These are phyloP conservation scores for Pseudocercospora vitis DNA, from an alignment of 2,329 filamentous ascomycete species.

Conservation along the genomic window DNA sequence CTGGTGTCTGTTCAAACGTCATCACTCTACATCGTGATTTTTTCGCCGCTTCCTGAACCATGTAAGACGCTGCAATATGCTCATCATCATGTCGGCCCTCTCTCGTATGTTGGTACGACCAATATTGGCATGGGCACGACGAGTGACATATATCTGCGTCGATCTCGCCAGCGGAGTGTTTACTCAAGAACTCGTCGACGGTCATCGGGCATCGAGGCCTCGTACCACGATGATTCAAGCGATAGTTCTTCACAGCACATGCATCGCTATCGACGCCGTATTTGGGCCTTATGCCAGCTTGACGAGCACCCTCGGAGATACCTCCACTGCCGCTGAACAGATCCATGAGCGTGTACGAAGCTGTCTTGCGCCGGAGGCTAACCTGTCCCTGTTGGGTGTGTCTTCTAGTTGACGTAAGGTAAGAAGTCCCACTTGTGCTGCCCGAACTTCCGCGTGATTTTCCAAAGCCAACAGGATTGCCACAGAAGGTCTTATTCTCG, in stretches of 20 bases:
- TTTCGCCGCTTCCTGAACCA: conserved; percentile 51
- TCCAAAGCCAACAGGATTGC: too few relatives aligned
- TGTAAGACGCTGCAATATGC: conserved; percentile 61
- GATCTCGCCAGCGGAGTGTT: conserved; percentile 37
- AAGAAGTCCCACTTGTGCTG: too few relatives aligned
- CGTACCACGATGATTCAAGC: neutral
- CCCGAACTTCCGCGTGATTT: too few relatives aligned
- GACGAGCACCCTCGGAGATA: too few relatives aligned
- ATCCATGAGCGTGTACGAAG: too few relatives aligned
- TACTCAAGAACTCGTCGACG: conserved; percentile 50
- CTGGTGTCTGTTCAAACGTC: conserved; percentile 78
- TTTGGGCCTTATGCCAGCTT: neutral
- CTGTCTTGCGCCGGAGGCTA: too few relatives aligned
- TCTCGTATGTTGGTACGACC: conserved; percentile 68
- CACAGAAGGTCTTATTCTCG: too few relatives aligned
- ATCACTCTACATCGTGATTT: conserved; percentile 65
- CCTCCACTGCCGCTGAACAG: too few relatives aligned
- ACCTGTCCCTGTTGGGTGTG: too few relatives aligned
- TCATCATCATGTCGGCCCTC: conserved; percentile 60
- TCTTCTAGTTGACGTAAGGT: too few relatives aligned
- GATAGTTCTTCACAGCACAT: neutral
- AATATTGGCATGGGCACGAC: conserved; percentile 75
- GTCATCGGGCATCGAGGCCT: conserved; percentile 14
- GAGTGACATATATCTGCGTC: conserved; percentile 69
- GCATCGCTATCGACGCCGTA: neutral